Base-by-base conservation (phyloP, 495 filamentous ascomycete genomes). In the Penicillium arizonense region DNA sequence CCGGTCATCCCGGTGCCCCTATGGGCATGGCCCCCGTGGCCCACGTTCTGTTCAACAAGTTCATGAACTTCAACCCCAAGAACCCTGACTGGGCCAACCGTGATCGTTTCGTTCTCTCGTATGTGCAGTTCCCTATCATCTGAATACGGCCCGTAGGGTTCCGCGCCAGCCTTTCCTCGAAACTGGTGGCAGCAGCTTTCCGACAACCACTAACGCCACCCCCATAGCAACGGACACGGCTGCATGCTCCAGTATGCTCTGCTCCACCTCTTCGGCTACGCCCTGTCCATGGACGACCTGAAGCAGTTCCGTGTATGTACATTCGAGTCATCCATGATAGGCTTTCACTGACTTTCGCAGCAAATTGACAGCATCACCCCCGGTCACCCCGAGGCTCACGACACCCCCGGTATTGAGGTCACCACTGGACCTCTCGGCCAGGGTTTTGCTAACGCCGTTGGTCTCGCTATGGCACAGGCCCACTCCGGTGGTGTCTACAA, bases 161-260 rank as follows among this genome's bases (percentile, higher is more conserved):
- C 38, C 21, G 12, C 14, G 20, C 21, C 21, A 28, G 9, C 18
- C 4, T 23, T 23, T 24, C 9, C 13, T 3, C 11, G 18, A 3
- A 21, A 3, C 7, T 18, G 24, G 33, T 43, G 39, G 21, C 9
- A 11, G 7, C 18, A 9, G 13, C 16, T 41, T 20, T 43, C 18
- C 28, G 35, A 26, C 11, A 3, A 7, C 7, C 11, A 18, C 48
- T 50, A 10, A 50, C 4, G 16, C 28, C 13, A 30, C 55, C 55
- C 57, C 33, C 50, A 60, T 64, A 97, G 93, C 45, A 98, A 98
- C 79, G 94, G 94, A 56, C 94, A 98, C 75, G 94, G 87, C 57
- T 98, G 94, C 81, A 96, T 97, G 92, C 90, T 98, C 50, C 94
- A 96, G 73, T 99, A 99, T 86, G 87, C 94, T 64, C 82, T 99